Evolutionary conservation across 345 rosid genomes (phyloP), one percentile per base, ranked within the genome.

Genomic region (Physaria fendleri): DNA sequence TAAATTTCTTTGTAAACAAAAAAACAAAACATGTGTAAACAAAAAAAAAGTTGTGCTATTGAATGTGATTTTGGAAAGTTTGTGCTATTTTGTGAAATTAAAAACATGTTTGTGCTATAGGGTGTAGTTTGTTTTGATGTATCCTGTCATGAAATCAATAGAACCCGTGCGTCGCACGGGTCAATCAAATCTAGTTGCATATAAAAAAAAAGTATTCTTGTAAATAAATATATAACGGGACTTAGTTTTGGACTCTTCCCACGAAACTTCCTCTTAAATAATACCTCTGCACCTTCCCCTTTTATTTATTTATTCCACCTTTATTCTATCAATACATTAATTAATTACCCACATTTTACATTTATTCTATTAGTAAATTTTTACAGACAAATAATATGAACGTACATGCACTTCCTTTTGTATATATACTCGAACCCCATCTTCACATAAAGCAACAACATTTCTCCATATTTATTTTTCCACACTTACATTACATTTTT

Each of bases 251-350:
- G 66, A 68, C 72, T 67, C 54, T 67, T 58, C 45, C 30, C 38
- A 49, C 32, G 72, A 67, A 67, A 58, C 72, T 68, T 68, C 66
- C 65, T n/a, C n/a, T n/a, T n/a, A n/a, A n/a, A n/a, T n/a, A n/a
- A n/a, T n/a, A n/a, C n/a, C n/a, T n/a, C n/a, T 47, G 1, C 16
- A 11, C 28, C 10, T 2, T 25, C 9, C 12, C 20, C 10, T 15
- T 8, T 20, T 40, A 12, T 6, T 4, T 22, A 5, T 27, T 18
- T 25, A n/a, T 17, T 10, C 27, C 14, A 52, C 41, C 17, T 12
- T 10, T 12, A 24, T 6, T 32, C 6, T 16, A 25, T 38, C 24
- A 51, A 25, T 24, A 46, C 11, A 45, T 23, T 18, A 5, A 22
- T 45, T 24, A 55, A 65, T 34, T 18, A 38, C 65, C 71, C 64